These are phyloP conservation scores for Anisodus tanguticus DNA, from an alignment of 257 asterid genomes.

Conservation along the genomic window DNA sequence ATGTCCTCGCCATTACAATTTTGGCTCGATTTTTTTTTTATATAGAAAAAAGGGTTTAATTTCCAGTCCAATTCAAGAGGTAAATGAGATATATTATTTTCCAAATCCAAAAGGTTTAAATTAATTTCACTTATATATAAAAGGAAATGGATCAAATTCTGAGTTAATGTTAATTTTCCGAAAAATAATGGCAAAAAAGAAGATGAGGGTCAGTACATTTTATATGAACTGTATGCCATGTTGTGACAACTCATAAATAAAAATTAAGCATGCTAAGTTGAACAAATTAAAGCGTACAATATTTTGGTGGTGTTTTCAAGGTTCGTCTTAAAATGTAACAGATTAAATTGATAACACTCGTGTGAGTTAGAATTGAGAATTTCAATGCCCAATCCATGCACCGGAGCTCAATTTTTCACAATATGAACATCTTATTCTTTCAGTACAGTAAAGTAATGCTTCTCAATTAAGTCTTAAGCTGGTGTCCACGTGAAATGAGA, in stretches of 20 bases:
- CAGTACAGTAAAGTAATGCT: background rate
- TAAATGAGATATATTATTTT: background rate
- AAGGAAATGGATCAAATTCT: background rate
- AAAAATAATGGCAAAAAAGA: background rate
- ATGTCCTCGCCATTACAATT: no score
- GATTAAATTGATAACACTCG: background rate
- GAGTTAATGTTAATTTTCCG: background rate
- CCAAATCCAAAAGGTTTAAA: background rate
- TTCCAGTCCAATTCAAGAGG: background rate
- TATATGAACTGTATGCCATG: background rate
- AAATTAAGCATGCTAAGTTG: background rate
- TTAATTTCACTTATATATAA: background rate
- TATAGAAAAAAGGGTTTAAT: background rate
- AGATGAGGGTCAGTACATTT: background rate
- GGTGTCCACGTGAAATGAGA: conserved; percentile 3
- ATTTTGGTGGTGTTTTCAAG: background rate
- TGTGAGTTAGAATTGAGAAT: background rate
- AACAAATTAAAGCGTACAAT: background rate
- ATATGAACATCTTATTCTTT: background rate
- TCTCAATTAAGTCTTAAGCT: background rate
- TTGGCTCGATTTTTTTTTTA: no score
- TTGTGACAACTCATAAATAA: background rate
- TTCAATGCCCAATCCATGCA: background rate
- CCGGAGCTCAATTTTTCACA: background rate
- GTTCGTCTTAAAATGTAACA: background rate